phyloP scores from a whole-genome alignment of 2,329 filamentous ascomycete species.

The Aspergillus quadricinctus region DNA sequence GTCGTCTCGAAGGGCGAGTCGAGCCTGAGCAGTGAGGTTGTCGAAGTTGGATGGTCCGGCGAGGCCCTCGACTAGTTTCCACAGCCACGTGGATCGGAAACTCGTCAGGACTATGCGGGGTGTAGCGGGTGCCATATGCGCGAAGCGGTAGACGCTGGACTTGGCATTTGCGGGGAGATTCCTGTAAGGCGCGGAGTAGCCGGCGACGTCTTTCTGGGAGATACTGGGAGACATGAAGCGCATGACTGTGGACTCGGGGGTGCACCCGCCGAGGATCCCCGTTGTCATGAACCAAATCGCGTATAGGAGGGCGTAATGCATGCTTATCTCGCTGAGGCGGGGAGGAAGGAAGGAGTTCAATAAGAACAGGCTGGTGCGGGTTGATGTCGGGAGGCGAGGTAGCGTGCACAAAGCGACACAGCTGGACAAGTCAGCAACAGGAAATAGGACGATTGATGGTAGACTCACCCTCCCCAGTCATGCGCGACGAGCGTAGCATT shows the following conservation, averaged over 20 bases:
- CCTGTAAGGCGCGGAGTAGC: neutral
- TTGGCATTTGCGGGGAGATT: neutral
- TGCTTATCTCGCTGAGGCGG: slow-evolving; percentile 5
- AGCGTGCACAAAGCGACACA: neutral
- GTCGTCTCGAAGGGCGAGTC: neutral
- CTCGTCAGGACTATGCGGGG: neutral
- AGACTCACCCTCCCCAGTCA: neutral
- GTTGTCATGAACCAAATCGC: neutral
- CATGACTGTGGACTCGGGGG: neutral
- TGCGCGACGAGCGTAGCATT: neutral
- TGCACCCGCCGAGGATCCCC: neutral
- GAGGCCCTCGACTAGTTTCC: neutral
- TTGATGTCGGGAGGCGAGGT: neutral
- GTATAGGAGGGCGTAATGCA: neutral
- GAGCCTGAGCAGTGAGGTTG: neutral
- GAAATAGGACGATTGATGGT: neutral
- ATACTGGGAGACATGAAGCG: neutral
- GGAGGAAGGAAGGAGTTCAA: slow-evolving; percentile 14
- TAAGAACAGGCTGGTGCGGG: slow-evolving; percentile 5
- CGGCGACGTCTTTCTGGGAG: neutral
- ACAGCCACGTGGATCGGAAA: neutral
- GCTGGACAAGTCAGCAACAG: neutral
- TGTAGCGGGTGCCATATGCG: neutral
- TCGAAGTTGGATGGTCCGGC: neutral
- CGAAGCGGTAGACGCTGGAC: neutral